A percentile compares a stretch with the other conserved stretches of the same genome.
Conservation (phyloP, 2,329 filamentous ascomycete genomes). For the Sclerotinia spermophila region DNA sequence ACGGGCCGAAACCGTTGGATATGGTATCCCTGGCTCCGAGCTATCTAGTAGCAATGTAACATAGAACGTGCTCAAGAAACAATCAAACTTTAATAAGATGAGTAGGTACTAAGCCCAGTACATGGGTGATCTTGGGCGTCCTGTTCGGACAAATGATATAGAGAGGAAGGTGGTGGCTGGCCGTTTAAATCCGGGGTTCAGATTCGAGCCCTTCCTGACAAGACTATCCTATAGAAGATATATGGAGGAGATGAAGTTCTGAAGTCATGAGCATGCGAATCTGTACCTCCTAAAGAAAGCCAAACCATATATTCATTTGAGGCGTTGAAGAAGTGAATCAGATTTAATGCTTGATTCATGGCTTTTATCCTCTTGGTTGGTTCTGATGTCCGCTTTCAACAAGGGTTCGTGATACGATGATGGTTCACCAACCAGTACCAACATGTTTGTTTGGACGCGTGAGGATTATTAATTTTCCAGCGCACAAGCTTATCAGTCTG, state of each 20-base stretch:
- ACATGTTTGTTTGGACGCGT: not conserved
- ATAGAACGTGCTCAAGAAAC: not conserved
- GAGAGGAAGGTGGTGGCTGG: not conserved
- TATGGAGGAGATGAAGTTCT: not conserved
- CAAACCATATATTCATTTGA: not conserved
- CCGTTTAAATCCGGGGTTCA: not conserved
- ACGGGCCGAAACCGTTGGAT: not conserved
- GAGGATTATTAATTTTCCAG: not conserved
- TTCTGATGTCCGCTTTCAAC: not conserved
- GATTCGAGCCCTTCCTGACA: not conserved
- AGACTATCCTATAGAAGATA: not conserved
- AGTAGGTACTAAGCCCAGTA: not conserved
- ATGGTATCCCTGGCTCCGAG: not conserved
- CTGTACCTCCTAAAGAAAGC: not conserved
- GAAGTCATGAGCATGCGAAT: not conserved
- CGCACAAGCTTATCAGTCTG: not conserved
- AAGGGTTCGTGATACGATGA: not conserved
- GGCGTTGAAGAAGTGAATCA: not conserved
- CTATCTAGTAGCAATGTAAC: slow-evolving; percentile 3
- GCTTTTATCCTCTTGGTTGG: not conserved
- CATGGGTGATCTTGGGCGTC: not conserved
- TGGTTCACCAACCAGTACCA: not conserved
- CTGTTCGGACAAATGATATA: not conserved
- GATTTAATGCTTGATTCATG: not conserved
- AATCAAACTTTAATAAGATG: not conserved